phyloP scores from a whole-genome alignment of 1,284 basidiomycete genomes.

The Cerioporus squamosus region DNA sequence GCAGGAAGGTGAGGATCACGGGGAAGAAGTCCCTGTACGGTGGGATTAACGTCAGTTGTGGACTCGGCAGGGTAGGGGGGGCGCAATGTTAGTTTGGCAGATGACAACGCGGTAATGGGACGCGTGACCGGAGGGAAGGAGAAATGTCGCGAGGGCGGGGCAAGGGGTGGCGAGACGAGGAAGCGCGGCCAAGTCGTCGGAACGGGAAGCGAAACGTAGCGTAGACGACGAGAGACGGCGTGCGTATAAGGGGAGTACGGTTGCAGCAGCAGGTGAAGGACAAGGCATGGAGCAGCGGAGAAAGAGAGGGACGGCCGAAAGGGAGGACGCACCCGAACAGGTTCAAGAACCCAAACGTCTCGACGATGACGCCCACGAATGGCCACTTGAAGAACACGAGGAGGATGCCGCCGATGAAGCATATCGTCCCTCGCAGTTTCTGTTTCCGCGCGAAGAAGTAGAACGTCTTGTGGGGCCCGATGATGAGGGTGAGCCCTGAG shows the following conservation, averaged over 20 bases:
- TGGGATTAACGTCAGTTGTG: not conserved
- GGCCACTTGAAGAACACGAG: constrained; percentile 93
- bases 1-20: constrained; percentile 93
- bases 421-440: constrained; percentile 93
- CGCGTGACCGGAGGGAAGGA: too few species aligned
- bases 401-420: constrained; percentile 89
- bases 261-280: not conserved
- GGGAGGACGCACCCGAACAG: constrained; percentile 86
- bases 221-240: not conserved
- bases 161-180: too few species aligned
- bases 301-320: constrained; percentile 13
- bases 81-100: too few species aligned
- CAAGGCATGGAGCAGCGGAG: not conserved
- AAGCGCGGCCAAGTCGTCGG: too few species aligned
- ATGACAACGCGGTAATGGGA: too few species aligned
- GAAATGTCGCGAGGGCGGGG: too few species aligned
- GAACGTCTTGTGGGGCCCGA: constrained; percentile 95
- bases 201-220: not conserved
- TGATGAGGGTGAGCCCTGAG: constrained; percentile 90
- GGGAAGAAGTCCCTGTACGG: constrained; percentile 95
- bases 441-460: constrained; percentile 98
- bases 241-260: too few species aligned
- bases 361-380: constrained; percentile 91
- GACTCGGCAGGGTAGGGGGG: too few species aligned
- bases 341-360: constrained; percentile 96